Evolutionary conservation across 2,329 filamentous ascomycete species (phyloP).

Genomic region (Epichloe glyceriae): DNA sequence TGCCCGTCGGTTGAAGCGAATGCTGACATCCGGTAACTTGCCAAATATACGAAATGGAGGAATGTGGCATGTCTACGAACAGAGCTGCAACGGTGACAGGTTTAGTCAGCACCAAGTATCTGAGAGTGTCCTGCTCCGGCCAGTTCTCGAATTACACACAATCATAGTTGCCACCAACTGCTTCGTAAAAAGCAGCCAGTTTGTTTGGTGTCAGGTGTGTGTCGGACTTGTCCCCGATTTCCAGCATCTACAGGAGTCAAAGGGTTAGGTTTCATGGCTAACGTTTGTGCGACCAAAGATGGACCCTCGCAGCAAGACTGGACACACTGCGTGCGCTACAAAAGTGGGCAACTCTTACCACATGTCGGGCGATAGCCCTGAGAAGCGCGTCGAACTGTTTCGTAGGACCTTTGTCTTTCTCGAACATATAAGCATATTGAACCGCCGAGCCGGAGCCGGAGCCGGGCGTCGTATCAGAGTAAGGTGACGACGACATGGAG

Average conservation of each 20-base stretch:
- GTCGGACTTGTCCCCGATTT: slow-evolving; percentile 45
- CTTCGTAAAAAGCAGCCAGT: slow-evolving; percentile 63
- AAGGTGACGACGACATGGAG: slow-evolving; percentile 13
- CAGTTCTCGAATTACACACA: slow-evolving; percentile 24
- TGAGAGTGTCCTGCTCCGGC: background rate
- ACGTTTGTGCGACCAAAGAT: background rate
- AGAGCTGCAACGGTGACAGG: slow-evolving; percentile 34
- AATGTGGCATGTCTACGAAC: slow-evolving; percentile 61
- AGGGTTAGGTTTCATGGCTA: slow-evolving; percentile 8
- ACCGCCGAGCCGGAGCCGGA: slow-evolving; percentile 14
- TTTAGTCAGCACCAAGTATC: slow-evolving; percentile 1
- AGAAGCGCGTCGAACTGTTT: slow-evolving; percentile 54
- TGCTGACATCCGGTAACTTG: slow-evolving; percentile 85
- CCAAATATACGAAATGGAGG: slow-evolving; percentile 83
- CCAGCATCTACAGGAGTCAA: slow-evolving; percentile 29
- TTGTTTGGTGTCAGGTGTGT: slow-evolving; percentile 50
- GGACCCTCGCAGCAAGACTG: background rate
- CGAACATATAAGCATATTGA: slow-evolving; percentile 55
- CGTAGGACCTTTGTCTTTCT: slow-evolving; percentile 53
- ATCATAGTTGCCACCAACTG: slow-evolving; percentile 65
- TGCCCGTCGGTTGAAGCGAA: slow-evolving; percentile 61
- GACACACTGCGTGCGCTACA: background rate
- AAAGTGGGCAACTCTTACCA: slow-evolving; percentile 40
- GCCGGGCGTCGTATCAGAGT: slow-evolving; percentile 13
- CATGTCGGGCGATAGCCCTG: slow-evolving; percentile 53